Evolutionary conservation across 139 green algal species (phyloP).

Genomic region (Ostreobium quekettii): DNA sequence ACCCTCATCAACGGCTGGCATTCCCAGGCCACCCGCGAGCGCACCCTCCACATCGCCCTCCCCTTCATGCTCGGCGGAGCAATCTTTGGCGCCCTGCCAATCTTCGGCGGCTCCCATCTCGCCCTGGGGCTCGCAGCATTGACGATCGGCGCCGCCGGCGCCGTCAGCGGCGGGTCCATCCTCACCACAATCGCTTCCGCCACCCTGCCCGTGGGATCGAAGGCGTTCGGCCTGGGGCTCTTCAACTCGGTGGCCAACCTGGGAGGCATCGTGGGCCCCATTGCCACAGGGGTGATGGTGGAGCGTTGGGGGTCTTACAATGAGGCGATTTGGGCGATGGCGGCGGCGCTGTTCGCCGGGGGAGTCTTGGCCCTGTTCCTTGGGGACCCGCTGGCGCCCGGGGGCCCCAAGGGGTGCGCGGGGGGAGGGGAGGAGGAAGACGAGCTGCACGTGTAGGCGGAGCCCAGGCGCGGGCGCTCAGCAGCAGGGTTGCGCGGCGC

Average conservation of each 20-base stretch:
- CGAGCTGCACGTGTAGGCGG: too few species aligned
- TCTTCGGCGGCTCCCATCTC: not conserved
- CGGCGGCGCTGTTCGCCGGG: too few species aligned
- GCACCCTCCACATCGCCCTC: not conserved
- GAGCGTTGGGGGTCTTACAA: not conserved
- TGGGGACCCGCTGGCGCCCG: too few species aligned
- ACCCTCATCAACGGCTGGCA: not conserved
- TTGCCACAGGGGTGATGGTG: not conserved
- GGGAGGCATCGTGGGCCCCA: not conserved
- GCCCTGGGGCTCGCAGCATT: not conserved
- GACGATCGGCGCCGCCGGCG: not conserved
- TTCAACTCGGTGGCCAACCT: not conserved
- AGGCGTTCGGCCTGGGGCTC: not conserved
- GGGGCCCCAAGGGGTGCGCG: too few species aligned
- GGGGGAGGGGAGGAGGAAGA: too few species aligned
- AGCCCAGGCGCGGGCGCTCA: too few species aligned
- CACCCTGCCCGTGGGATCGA: not conserved
- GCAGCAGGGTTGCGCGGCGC: too few species aligned
- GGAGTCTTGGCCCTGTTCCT: too few species aligned
- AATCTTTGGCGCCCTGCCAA: not conserved
- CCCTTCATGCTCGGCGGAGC: not conserved
- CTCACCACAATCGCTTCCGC: not conserved
- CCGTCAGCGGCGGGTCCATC: not conserved
- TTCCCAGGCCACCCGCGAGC: not conserved
- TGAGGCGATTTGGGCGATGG: too few species aligned